Evolutionary conservation across 805 yeast genomes (phyloP).

Genomic region (Candida glaebosa): DNA sequence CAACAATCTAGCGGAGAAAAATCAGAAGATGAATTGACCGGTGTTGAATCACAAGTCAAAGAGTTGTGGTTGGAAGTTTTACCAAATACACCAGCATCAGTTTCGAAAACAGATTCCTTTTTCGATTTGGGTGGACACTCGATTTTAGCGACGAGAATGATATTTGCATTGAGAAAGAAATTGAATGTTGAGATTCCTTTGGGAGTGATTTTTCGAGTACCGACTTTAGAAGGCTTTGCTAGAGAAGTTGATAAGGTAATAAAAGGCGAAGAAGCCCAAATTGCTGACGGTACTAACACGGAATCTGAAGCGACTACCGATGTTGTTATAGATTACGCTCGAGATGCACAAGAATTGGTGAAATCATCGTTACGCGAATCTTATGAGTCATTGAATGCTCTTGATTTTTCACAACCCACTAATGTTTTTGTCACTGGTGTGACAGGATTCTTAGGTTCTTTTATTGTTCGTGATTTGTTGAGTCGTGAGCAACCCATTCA

Average conservation of each 20-base stretch:
- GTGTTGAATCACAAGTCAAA: conserved; percentile 63
- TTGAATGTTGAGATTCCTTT: conserved; percentile 80
- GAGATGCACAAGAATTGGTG: conserved; percentile 64
- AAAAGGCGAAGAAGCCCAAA: conserved; percentile 46
- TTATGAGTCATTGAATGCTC: conserved; percentile 43
- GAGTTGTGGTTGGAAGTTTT: conserved; percentile 84
- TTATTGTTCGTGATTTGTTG: conserved; percentile 74
- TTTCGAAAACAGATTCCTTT: conserved; percentile 80
- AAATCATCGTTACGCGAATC: conserved; percentile 35
- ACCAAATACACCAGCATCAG: conserved; percentile 79
- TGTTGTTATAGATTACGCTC: conserved; percentile 50
- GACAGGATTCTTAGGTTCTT: conserved; percentile 95
- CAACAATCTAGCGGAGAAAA: conserved; percentile 42
- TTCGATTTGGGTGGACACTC: conserved; percentile 98
- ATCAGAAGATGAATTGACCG: conserved; percentile 47
- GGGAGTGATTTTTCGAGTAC: conserved; percentile 85
- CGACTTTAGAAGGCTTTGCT: conserved; percentile 80
- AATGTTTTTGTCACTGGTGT: conserved; percentile 90
- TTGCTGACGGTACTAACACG: conserved; percentile 26
- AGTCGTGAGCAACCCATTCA: conserved; percentile 52
- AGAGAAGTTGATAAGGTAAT: conserved; percentile 59
- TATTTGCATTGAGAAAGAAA: conserved; percentile 80
- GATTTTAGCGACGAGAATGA: conserved; percentile 94
- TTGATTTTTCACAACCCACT: conserved; percentile 32
- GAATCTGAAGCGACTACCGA: conserved; percentile 16